These are phyloP conservation scores for Solanum pinnatisectum DNA, from an alignment of 257 asterid species.

Conservation along the genomic window DNA sequence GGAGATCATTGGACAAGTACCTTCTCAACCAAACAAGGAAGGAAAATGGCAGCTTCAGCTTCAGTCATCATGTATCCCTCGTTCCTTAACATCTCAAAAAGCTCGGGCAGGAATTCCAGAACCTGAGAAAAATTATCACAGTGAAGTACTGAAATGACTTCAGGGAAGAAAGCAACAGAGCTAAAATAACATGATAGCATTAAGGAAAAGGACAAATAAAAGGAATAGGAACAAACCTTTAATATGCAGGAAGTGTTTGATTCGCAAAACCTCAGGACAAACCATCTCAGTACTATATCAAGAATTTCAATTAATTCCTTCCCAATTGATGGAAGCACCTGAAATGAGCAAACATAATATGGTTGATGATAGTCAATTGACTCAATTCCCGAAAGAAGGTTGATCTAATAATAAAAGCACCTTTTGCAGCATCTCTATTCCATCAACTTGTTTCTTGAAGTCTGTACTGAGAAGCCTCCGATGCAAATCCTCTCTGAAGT, in stretches of 20 bases:
- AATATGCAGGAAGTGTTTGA: constrained; percentile 87
- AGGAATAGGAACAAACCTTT: constrained; percentile 39
- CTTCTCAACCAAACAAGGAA: constrained; percentile 97
- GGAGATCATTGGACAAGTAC: constrained; percentile 19
- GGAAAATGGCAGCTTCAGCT: constrained; percentile 92
- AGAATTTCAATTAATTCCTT: constrained; percentile 81
- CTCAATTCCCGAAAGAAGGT: neutral
- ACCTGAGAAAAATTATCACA: constrained; percentile 41
- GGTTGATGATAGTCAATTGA: constrained; percentile 4
- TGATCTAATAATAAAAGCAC: constrained; percentile 23
- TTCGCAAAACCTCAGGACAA: constrained; percentile 87
- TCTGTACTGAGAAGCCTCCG: constrained; percentile 80
- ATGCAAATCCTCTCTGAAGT: constrained; percentile 91
- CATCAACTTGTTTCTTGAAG: constrained; percentile 98
- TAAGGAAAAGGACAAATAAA: neutral
- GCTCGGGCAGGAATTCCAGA: constrained; percentile 97
- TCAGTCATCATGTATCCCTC: constrained; percentile 85
- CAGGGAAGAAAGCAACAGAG: neutral
- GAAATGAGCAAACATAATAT: constrained; percentile 20
- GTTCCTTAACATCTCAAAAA: constrained; percentile 68
- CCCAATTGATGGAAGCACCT: constrained; percentile 74
- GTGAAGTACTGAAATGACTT: neutral
- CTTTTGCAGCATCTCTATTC: constrained; percentile 97
- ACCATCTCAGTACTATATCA: constrained; percentile 87
- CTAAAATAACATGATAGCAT: neutral